Evolutionary conservation across 805 yeast species (phyloP).

Genomic region (Yarrowia deformans): DNA sequence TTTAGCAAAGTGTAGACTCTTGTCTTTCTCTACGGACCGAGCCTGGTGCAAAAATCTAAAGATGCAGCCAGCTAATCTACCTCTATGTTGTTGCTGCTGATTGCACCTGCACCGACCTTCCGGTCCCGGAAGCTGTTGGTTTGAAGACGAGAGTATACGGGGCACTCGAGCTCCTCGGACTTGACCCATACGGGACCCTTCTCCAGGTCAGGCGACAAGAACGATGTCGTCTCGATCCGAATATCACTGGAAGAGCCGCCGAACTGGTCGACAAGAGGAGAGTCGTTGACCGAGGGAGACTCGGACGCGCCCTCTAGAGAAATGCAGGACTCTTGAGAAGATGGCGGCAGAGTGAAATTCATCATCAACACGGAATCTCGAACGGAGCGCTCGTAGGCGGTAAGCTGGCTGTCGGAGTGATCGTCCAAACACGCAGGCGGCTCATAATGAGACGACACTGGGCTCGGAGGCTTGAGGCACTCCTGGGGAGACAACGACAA

Average conservation of each 20-base stretch:
- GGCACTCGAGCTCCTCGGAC: slow-evolving; percentile 12
- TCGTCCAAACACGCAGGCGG: slow-evolving; percentile 10
- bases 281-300: slow-evolving; percentile 14
- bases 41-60: slow-evolving; percentile 23
- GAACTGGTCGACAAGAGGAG: slow-evolving; percentile 25
- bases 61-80: slow-evolving; percentile 19
- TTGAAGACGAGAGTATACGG: slow-evolving; percentile 18
- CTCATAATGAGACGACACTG: slow-evolving; percentile 29
- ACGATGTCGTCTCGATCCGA: slow-evolving; percentile 18
- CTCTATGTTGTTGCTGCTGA: slow-evolving; percentile 30
- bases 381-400: slow-evolving; percentile 33
- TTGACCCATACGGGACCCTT: slow-evolving; percentile 4
- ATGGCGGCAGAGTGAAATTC: background rate
- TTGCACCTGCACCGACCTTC: slow-evolving; percentile 13
- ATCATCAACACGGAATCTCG: slow-evolving; percentile 30
- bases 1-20: slow-evolving; percentile 35
- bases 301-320: slow-evolving; percentile 21
- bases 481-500: background rate
- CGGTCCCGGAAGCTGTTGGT: slow-evolving; percentile 34
- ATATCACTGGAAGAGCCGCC: slow-evolving; percentile 14
- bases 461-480: slow-evolving; percentile 11
- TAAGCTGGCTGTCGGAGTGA: slow-evolving; percentile 25
- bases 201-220: slow-evolving; percentile 11
- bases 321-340: background rate
- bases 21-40: slow-evolving; percentile 5